Conservation (phyloP, 2,329 filamentous ascomycete genomes). For the Mollisia scopiformis region DNA sequence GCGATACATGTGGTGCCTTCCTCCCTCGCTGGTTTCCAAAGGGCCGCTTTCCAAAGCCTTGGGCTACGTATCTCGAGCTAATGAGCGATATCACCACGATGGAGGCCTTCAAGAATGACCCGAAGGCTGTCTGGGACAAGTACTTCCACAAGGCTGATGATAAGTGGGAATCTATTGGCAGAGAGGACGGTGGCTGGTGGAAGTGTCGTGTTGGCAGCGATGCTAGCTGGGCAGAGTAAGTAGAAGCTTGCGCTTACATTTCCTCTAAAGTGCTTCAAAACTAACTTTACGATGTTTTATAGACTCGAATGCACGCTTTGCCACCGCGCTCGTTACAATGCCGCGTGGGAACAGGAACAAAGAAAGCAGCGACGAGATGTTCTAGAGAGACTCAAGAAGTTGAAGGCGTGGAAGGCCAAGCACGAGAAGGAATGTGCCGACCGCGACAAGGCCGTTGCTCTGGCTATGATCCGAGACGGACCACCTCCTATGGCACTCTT, state of each 20-base stretch:
- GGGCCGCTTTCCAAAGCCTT: constrained; percentile 19
- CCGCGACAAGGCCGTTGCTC: constrained; percentile 7
- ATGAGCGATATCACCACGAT: neutral
- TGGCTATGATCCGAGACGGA: constrained; percentile 10
- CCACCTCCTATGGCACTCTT: neutral
- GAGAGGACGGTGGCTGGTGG: constrained; percentile 32
- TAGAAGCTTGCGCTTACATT: no score
- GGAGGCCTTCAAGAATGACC: neutral
- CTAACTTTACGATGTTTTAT: no score
- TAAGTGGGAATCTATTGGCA: constrained; percentile 27
- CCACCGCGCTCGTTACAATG: neutral
- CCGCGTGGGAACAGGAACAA: neutral
- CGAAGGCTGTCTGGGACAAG: constrained; percentile 19
- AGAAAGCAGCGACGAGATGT: neutral
- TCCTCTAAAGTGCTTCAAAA: no score
- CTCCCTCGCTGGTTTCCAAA: constrained; percentile 36
- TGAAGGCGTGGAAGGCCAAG: neutral
- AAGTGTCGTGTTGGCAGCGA: constrained; percentile 25
- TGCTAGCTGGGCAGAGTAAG: constrained; percentile 25
- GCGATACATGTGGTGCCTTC: constrained; percentile 30
- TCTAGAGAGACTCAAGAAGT: neutral
- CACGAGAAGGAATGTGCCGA: neutral
- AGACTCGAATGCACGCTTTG: constrained; percentile 24
- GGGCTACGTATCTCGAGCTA: constrained; percentile 21
- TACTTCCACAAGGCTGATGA: constrained; percentile 28